These are phyloP conservation scores for Eucalyptus grandis DNA, from an alignment of 345 rosid species.

Conservation along the genomic window DNA sequence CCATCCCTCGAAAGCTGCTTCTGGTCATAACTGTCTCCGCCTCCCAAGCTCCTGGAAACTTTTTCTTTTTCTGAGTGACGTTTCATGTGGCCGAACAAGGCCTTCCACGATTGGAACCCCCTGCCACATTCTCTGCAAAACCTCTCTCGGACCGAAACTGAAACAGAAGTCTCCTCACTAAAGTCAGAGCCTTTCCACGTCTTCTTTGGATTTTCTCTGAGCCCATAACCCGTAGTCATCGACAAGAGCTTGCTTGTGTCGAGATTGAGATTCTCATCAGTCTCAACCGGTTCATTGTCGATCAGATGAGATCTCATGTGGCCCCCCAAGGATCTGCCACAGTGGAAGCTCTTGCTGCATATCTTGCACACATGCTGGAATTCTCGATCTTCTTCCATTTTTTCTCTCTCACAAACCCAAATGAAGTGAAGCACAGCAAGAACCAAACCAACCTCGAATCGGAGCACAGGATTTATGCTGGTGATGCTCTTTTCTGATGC, in stretches of 20 bases:
- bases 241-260: background rate
- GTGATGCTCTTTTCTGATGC: background rate
- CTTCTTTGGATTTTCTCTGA: conserved; percentile 46
- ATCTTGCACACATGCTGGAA: conserved; percentile 43
- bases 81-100: conserved; percentile 30
- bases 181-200: conserved; percentile 22
- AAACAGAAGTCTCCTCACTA: background rate
- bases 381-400: conserved; percentile 15
- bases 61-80: conserved; percentile 22
- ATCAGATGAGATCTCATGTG: conserved; percentile 65
- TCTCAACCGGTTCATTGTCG: conserved; percentile 15
- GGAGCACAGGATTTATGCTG: background rate
- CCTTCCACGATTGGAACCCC: conserved; percentile 28
- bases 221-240: conserved; percentile 11
- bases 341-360: conserved; percentile 46
- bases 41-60: background rate
- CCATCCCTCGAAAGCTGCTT: background rate
- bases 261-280: conserved; percentile 1
- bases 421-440: background rate
- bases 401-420: background rate
- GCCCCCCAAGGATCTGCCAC: conserved; percentile 72
- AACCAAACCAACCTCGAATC: background rate
- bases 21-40: background rate
- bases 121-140: conserved; percentile 36
- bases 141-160: conserved; percentile 9